Evolutionary conservation across 305 asterid species (phyloP), one percentile per base, ranked within the genome.

Genomic region (Stenogyne calaminthoides): DNA sequence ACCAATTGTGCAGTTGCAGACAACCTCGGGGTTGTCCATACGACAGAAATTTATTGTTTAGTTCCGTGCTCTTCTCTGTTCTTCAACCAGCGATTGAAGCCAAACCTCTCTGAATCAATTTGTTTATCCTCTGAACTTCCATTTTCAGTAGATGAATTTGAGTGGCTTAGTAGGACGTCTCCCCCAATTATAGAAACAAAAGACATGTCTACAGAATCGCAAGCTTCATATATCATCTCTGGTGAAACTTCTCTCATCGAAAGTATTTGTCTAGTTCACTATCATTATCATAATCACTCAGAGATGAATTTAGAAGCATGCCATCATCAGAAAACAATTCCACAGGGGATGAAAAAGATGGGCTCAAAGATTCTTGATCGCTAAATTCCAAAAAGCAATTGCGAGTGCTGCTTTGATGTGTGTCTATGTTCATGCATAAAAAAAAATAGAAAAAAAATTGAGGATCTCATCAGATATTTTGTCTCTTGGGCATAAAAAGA

Each of bases 401-500:
- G 72, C 69, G 67, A 25, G 72, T 42, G 79, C 80, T 72, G 68
- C 67, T 62, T 59, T 73, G 69, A 39, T 27, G 67, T 70, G 18
- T 77, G 73, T n/a, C n/a, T n/a, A 34, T 37, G 69, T 54, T 77
- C 89, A 72, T 85, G 91, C 81, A 93, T 84, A n/a, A n/a, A n/a
- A n/a, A n/a, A n/a, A n/a, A 62, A 80, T 83, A 22, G 81, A 61
- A 76, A 92, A 95, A 74, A 85, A 89, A 3, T 74, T 80, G 64
- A 58, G 47, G 66, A 90, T 78, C 80, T 79, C 91, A 49, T 81
- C 88, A 20, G 81, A 86, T 75, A 90, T 51, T 82, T 79, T 77
- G 25, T 92, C 93, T 66, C 60, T 78, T 54, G 98, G 92, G 59
- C 55, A 80, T 56, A 68, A 72, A 62, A 95, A n/a, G 87, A 73